Evolutionary conservation across 1,284 basidiomycete genomes (phyloP).

Genomic region (Entoloma clypeatum): DNA sequence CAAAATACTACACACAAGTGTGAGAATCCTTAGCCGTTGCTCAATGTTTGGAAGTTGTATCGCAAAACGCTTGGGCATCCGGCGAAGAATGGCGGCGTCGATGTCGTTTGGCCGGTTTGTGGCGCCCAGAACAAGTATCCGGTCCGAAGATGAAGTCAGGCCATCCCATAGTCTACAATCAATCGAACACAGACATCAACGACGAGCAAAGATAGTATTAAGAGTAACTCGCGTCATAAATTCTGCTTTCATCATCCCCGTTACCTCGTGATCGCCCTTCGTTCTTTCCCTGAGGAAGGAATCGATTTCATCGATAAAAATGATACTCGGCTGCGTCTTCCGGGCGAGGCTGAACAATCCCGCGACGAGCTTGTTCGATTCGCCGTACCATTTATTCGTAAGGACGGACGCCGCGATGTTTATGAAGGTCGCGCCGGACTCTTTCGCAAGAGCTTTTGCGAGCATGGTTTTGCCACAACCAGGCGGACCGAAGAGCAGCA

Average conservation of each 20-base stretch:
- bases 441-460: constrained; percentile 93
- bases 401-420: constrained; percentile 80
- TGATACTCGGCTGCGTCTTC: constrained; percentile 80
- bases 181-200: constrained; percentile 1
- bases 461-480: constrained; percentile 96
- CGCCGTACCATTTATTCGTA: constrained; percentile 96
- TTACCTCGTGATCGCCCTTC: constrained; percentile 93
- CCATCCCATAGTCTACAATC: constrained; percentile 89
- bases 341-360: constrained; percentile 89
- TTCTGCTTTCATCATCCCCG: constrained; percentile 99
- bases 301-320: constrained; percentile 98
- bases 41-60: constrained; percentile 79
- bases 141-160: constrained; percentile 76
- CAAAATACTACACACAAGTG: constrained; percentile 51
- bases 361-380: constrained; percentile 96
- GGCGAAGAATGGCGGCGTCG: constrained; percentile 90
- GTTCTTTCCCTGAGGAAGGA: constrained; percentile 88
- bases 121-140: constrained; percentile 93
- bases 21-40: constrained; percentile 88
- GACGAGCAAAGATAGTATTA: constrained; percentile 13
- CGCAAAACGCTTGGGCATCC: constrained; percentile 98
- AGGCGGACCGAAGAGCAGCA: constrained; percentile 86
- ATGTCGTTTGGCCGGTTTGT: constrained; percentile 97
- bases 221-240: constrained; percentile 98
- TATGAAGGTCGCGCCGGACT: constrained; percentile 96